Evolutionary conservation across 164 flowering plant genomes (phyloP), one percentile per base, ranked within the genome.

Genomic region (Aristolochia californica): DNA sequence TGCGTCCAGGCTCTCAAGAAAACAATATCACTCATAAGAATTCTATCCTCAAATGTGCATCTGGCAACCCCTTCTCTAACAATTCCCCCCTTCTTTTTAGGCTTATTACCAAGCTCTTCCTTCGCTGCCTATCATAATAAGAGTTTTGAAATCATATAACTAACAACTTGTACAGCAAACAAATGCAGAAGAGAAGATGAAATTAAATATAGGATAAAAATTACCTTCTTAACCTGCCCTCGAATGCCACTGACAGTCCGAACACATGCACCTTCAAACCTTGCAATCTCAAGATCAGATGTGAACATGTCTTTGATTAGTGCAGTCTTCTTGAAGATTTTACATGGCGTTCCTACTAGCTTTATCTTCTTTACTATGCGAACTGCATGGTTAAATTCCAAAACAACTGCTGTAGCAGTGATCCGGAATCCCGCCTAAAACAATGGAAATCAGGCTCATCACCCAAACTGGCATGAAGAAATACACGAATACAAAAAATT

Each of bases 161-260:
- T n/a, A n/a, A n/a, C n/a, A n/a, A n/a, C n/a, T n/a, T n/a, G n/a
- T n/a, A n/a, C n/a, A n/a, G n/a, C n/a, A n/a, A 49, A 53, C 56
- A 27, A 16, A 2, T 28, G 12, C n/a, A 28, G 14, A 45, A 30
- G 26, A 20, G 24, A 13, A 50, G 25, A 21, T 1, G 13, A 38
- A 34, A 24, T 52, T n/a, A 23, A 4, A 15, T 4, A 48, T 55
- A 13, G 26, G 22, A 25, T 40, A 40, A 13, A 2, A 57, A 24
- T n/a, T 80, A 89, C 99, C 97, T 89, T 93, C 72, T 93, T 89
- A 63, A 93, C 90, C 65, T 87, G 95, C 43, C 99, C 99, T 10
- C 99, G 76, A 48, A 93, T 93, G 24, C 95, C 90, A 80, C 98
- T 93, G 61, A 85, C 97, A 48, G 99, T 93, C 45, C 84, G 76